These are phyloP conservation scores for Cryptosporidium bovis DNA, from an alignment of 169 alveolate genomes.

Conservation along the genomic window DNA sequence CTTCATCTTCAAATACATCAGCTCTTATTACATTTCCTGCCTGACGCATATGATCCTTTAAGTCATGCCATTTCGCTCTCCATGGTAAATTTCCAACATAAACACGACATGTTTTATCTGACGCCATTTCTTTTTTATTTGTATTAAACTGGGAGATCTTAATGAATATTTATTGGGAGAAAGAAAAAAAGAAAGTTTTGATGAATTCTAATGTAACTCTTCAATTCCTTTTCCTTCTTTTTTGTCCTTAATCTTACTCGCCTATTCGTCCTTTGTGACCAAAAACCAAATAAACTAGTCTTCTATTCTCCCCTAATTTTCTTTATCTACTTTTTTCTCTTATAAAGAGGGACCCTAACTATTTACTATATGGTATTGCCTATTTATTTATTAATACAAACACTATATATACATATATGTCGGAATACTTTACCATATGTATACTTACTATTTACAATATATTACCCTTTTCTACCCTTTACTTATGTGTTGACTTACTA, in stretches of 20 bases:
- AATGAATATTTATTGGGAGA: constrained; percentile 11
- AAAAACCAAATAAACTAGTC: not conserved
- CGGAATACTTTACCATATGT: too few species aligned
- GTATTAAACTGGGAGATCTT: not conserved
- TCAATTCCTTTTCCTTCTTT: constrained; percentile 31
- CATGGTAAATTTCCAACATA: constrained; percentile 91
- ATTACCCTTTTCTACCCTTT: not conserved
- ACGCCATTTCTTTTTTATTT: constrained; percentile 40
- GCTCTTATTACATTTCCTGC: constrained; percentile 91
- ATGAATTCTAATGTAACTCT: constrained; percentile 5
- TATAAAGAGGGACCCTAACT: too few species aligned
- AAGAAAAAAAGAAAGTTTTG: constrained; percentile 31
- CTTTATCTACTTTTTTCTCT: too few species aligned
- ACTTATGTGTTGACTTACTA: constrained; percentile 4
- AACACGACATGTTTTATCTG: constrained; percentile 86
- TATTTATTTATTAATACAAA: too few species aligned
- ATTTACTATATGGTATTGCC: too few species aligned
- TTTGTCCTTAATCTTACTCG: constrained; percentile 11
- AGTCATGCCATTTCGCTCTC: constrained; percentile 90
- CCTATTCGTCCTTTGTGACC: not conserved
- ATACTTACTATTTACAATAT: too few species aligned
- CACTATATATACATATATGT: too few species aligned
- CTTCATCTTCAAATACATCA: constrained; percentile 89
- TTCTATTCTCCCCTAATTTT: not conserved
- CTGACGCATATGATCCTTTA: constrained; percentile 90